Conservation (phyloP, 2,329 filamentous ascomycete genomes). For the Lecanicillium sp. region DNA sequence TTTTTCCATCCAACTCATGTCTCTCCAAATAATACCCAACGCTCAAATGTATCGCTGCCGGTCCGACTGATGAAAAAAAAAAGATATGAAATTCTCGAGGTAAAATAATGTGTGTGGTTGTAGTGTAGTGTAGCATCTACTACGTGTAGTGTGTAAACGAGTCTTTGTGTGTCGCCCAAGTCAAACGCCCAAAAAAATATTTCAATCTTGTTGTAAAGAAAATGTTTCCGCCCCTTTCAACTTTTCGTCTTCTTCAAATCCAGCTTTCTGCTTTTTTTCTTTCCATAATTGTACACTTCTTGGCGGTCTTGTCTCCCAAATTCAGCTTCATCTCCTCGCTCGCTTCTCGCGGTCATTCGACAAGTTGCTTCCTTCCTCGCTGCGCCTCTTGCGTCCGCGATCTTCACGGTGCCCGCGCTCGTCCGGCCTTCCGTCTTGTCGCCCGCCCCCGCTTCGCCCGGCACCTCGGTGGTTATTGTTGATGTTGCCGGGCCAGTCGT, state of each 20-base stretch:
- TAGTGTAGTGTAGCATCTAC: too few relatives aligned
- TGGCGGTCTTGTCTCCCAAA: conserved; percentile 7
- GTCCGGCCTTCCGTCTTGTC: conserved; percentile 24
- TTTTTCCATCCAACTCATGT: too few relatives aligned
- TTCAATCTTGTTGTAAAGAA: too few relatives aligned
- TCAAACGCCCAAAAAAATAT: too few relatives aligned
- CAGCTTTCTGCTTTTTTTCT: neutral
- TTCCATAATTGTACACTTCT: conserved; percentile 4
- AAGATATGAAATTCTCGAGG: too few relatives aligned
- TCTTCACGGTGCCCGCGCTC: conserved; percentile 32
- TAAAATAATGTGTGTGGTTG: too few relatives aligned
- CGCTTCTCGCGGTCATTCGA: conserved; percentile 48
- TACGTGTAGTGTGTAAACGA: too few relatives aligned
- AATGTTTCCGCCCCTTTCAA: too few relatives aligned
- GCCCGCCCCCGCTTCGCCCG: conserved; percentile 19
- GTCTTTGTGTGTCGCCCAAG: too few relatives aligned
- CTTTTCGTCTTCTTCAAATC: neutral
- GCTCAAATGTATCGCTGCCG: too few relatives aligned
- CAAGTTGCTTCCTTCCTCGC: conserved; percentile 39
- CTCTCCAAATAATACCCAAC: too few relatives aligned
- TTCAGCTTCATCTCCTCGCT: conserved; percentile 37
- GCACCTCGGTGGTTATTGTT: neutral
- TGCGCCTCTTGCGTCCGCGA: conserved; percentile 37
- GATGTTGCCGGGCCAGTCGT: conserved; percentile 13
- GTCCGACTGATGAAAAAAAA: too few relatives aligned